phyloP scores from a whole-genome alignment of 2,329 filamentous ascomycete species.

The Penicillium nordicum region DNA sequence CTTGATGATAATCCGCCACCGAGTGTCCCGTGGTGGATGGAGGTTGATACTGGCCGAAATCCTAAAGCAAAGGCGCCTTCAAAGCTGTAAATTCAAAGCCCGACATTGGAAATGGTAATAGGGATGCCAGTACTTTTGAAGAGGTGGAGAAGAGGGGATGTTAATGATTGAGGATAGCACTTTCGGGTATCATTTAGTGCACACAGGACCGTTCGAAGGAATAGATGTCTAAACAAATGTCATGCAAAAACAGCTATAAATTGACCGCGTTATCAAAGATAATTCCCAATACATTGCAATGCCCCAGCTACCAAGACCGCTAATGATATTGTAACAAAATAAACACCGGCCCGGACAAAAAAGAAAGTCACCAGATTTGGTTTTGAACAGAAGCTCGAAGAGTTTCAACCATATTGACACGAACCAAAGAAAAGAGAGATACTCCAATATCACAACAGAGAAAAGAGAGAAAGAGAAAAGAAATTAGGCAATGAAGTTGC shows the following conservation, averaged over 20 bases:
- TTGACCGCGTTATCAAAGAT: conserved; percentile 15
- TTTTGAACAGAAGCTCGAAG: neutral
- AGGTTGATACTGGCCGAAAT: conserved; percentile 45
- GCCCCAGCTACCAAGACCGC: conserved; percentile 21
- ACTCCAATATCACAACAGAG: neutral
- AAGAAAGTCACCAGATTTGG: conserved; percentile 11
- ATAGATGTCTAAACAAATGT: neutral
- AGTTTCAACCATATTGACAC: conserved; percentile 16
- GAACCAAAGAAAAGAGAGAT: conserved; percentile 8
- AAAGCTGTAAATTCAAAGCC: conserved; percentile 21
- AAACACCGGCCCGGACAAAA: conserved; percentile 23
- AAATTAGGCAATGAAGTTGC: conserved; percentile 38
- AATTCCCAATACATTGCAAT: conserved; percentile 20
- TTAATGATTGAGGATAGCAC: neutral
- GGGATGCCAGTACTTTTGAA: neutral
- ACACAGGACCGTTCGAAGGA: neutral
- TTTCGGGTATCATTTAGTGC: neutral
- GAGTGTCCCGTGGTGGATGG: conserved; percentile 67
- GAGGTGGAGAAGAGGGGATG: neutral
- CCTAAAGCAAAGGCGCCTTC: conserved; percentile 20
- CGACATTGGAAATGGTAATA: neutral
- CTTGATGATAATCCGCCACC: conserved; percentile 59
- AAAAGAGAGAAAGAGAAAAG: neutral
- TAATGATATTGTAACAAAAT: conserved; percentile 23
- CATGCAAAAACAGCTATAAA: neutral